Evolutionary conservation across 2,329 filamentous ascomycete genomes (phyloP), one percentile per base, ranked within the genome.

Genomic region (Paecilomyces formosus): DNA sequence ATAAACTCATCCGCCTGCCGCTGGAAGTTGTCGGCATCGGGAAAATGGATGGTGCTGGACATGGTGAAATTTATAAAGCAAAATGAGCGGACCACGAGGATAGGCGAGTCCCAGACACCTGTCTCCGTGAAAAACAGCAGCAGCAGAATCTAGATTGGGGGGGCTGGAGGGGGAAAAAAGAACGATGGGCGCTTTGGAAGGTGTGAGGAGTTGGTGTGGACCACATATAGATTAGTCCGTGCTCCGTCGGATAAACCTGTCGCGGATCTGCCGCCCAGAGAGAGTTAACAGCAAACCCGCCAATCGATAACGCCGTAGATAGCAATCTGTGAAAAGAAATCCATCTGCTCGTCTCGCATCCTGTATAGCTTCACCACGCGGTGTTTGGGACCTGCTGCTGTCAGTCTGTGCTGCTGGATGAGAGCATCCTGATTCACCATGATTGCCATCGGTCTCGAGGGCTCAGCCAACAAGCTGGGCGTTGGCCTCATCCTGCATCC

Each of bases 381-480:
- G 59, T 31, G 22, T 51, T 53, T 30, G 3, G 13, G 33, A 9
- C 35, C 35, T 39, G 13, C n/a, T 12, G 8, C 35, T 50, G 30
- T 57, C 57, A 26, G 22, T 11, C 33, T 45, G 28, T 33, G 28
- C 30, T 30, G 18, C 33, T 35, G 30, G 11, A 56, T 56, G 55
- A 39, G 52, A 55, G 52, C 33, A 45, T 24, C 24, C 54, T 28
- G 21, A 39, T 12, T 53, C 74, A 26, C 60, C 55, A 86, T 86
- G 80, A 87, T 89, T 65, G 83, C 86, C 30, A 82, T 90, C 67
- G 88, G 88, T 22, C 82, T 90, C 72, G 94, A 99, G 80, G 93
- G 94, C 74, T 96, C 91, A 58, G 94, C 94, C 76, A 99, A 99
- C 82, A 99, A 99, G 78, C 86, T 99, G 56, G 94, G 93, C 65